phyloP scores from a whole-genome alignment of 2,329 filamentous ascomycete species.

The Didymella exigua region DNA sequence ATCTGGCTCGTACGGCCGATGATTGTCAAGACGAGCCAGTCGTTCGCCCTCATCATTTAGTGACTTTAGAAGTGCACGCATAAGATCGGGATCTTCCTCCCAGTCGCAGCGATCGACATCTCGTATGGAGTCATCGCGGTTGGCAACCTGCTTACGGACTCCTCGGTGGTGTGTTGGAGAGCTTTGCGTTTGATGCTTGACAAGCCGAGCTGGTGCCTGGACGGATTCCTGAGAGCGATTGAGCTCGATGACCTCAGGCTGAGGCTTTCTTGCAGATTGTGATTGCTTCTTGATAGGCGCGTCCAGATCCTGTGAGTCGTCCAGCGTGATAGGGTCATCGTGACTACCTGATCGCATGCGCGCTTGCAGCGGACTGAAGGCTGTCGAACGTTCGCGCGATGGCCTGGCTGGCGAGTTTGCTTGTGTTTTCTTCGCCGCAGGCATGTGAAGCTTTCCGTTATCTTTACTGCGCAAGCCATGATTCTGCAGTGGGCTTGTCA shows the following conservation, averaged over 20 bases:
- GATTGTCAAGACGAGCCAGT: not conserved
- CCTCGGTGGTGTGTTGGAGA: not conserved
- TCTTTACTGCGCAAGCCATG: not conserved
- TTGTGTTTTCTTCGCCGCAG: not conserved
- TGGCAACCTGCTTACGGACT: not conserved
- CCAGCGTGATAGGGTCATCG: slow-evolving; percentile 8
- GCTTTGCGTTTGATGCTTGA: not conserved
- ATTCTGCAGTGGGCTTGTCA: not conserved
- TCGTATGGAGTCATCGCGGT: slow-evolving; percentile 1
- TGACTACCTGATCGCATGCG: slow-evolving; percentile 4
- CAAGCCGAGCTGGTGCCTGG: not conserved
- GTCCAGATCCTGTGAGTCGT: slow-evolving; percentile 13
- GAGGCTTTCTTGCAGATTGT: not conserved
- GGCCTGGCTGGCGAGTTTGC: not conserved
- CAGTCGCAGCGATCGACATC: not conserved
- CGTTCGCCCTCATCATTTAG: not conserved
- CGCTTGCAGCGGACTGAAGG: not conserved
- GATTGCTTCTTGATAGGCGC: not conserved
- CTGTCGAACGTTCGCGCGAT: not conserved
- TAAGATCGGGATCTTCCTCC: not conserved
- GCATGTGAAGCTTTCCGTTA: not conserved
- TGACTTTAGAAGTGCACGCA: not conserved
- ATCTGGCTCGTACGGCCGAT: no score
- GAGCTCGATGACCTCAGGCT: not conserved
- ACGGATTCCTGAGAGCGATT: not conserved